Conservation (phyloP, 768 basidiomycete genomes). For the Mycena haematopus region DNA sequence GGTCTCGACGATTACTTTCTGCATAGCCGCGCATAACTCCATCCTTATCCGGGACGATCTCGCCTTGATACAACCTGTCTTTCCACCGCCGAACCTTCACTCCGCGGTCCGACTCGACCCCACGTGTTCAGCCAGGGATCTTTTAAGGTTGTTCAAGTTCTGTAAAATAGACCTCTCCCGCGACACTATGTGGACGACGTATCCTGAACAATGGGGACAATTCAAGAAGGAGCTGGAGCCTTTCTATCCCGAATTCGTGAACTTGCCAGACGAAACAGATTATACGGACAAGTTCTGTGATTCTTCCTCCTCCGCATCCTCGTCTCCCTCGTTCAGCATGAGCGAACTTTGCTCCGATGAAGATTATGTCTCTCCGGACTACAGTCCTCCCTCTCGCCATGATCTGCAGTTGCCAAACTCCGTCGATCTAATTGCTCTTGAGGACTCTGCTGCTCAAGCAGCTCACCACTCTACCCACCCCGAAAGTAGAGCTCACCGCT, state of each 20-base stretch:
- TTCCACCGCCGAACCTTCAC: too few species aligned
- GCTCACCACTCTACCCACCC: background rate
- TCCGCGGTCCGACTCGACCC: background rate
- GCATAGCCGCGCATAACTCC: background rate
- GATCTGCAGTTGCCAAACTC: background rate
- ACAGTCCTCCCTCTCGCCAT: too few species aligned
- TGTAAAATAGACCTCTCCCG: background rate
- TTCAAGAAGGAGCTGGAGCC: background rate
- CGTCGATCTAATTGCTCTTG: background rate
- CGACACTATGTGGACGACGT: constrained; percentile 1
- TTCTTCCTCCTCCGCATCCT: background rate
- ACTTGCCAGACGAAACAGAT: background rate
- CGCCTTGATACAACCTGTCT: too few species aligned
- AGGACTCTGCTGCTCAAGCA: background rate
- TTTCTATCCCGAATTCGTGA: background rate
- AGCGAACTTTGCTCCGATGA: background rate
- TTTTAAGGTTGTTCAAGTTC: constrained; percentile 6
- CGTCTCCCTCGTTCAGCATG: background rate
- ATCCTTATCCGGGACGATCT: constrained; percentile 4
- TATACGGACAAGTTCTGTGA: background rate
- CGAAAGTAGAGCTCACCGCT: background rate
- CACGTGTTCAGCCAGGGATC: constrained; percentile 1
- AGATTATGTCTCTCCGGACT: background rate
- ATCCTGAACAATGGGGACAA: background rate
- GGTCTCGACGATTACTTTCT: background rate